Percentiles rank a stretch among this genome's conserved stretches.
Evolutionary conservation across 768 basidiomycete species (phyloP).

Genomic region (Termitomyces eurrhizus): DNA sequence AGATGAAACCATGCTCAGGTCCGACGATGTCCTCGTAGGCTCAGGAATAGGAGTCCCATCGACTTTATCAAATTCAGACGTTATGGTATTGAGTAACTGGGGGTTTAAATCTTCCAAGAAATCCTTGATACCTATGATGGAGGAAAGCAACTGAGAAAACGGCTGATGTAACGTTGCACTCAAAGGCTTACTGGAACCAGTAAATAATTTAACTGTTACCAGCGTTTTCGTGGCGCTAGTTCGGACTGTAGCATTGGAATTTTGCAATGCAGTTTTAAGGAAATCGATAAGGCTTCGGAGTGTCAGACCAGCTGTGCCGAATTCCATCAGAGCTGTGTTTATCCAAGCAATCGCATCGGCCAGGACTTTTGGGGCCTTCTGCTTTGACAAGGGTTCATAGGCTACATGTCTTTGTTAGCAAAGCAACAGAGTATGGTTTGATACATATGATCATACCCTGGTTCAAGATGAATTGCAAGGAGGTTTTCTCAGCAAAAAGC

Average conservation of each 20-base stretch:
- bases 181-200: slow-evolving; percentile 67
- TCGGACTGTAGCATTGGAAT: slow-evolving; percentile 91
- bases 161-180: neutral
- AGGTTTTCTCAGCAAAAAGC: slow-evolving; percentile 86
- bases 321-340: slow-evolving; percentile 80
- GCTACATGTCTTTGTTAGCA: slow-evolving; percentile 39
- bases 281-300: slow-evolving; percentile 87
- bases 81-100: slow-evolving; percentile 87
- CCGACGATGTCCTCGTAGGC: slow-evolving; percentile 73
- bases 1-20: slow-evolving; percentile 52
- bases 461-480: slow-evolving; percentile 87
- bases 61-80: slow-evolving; percentile 88
- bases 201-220: slow-evolving; percentile 88
- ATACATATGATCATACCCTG: slow-evolving; percentile 54
- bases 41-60: slow-evolving; percentile 74
- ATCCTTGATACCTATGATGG: slow-evolving; percentile 73
- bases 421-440: neutral
- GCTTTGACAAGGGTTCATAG: slow-evolving; percentile 90
- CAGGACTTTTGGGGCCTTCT: slow-evolving; percentile 96
- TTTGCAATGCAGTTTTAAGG: slow-evolving; percentile 79
- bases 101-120: slow-evolving; percentile 94
- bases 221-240: slow-evolving; percentile 91
- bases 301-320: slow-evolving; percentile 85
- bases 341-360: slow-evolving; percentile 91
- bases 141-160: neutral